These are phyloP conservation scores for Atractiella rhizophila DNA, from an alignment of 768 basidiomycete genomes.

Conservation along the genomic window DNA sequence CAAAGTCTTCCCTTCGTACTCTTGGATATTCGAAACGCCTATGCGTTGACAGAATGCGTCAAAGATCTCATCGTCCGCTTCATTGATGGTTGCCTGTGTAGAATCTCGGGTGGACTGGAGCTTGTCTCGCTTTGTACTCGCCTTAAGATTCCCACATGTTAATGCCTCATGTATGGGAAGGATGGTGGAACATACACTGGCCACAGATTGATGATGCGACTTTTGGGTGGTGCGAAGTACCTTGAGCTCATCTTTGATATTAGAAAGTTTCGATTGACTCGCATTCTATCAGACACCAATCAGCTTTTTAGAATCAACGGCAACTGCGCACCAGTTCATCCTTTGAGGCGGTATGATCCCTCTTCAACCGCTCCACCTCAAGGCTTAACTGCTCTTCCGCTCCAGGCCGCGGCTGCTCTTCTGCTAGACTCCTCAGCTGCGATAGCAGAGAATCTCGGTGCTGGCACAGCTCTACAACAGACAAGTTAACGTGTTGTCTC, in stretches of 20 bases:
- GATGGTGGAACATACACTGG: too few species aligned
- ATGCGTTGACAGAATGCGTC: slow-evolving; percentile 52
- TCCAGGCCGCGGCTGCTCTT: slow-evolving; percentile 57
- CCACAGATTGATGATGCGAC: too few species aligned
- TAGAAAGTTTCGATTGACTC: slow-evolving; percentile 44
- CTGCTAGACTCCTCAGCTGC: slow-evolving; percentile 57
- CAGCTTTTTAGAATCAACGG: neutral
- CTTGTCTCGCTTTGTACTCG: neutral
- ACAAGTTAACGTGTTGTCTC: neutral
- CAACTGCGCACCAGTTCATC: slow-evolving; percentile 48
- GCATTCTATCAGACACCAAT: slow-evolving; percentile 32
- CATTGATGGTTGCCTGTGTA: slow-evolving; percentile 30
- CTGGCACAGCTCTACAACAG: slow-evolving; percentile 29
- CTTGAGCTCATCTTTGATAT: slow-evolving; percentile 60
- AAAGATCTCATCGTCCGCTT: slow-evolving; percentile 60
- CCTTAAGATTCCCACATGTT: too few species aligned
- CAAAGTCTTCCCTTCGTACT: slow-evolving; percentile 78
- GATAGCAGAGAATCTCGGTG: slow-evolving; percentile 42
- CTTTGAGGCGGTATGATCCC: slow-evolving; percentile 41
- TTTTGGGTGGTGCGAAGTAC: too few species aligned
- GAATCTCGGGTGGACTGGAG: neutral
- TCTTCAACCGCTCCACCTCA: slow-evolving; percentile 39
- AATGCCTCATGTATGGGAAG: too few species aligned
- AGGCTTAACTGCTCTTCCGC: slow-evolving; percentile 34
- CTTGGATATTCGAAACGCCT: slow-evolving; percentile 53